Base-by-base conservation (phyloP, 495 filamentous ascomycete species). In the Cetradonia linearis region DNA sequence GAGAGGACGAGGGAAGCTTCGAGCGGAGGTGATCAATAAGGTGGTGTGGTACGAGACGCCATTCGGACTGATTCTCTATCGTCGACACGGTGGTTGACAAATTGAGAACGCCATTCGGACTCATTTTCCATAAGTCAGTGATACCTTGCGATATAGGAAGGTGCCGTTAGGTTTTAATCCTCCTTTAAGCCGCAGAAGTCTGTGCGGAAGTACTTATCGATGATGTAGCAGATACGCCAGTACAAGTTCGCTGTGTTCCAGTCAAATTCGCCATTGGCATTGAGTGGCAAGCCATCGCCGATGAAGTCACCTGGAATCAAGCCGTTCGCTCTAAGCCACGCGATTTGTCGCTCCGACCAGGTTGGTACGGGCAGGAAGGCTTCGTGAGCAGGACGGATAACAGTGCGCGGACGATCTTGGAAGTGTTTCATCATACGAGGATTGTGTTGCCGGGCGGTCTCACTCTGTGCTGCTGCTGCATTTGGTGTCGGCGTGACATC, bases 251-350 rank as follows among this genome's bases (percentile, higher is more conserved):
- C 89, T 61, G 76, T 80, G 40, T 77, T 79, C 71, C 81, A 86
- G 65, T 95, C 89, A 62, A 94, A 91, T 2, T 81, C 80, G n/a
- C 89, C 89, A 52, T 83, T 74, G n/a, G 91, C 89, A 37, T 76
- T 83, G 46, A 87, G 78, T 42, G 88, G 87, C 25, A 91, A 83
- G 56, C 83, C 80, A 63, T 83, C 83, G 5, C 89, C 90, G 58
- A 94, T 91, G 59, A 93, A 82, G 61, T 89, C 86, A 31, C 86
- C 82, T 5, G 81, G 85, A 63, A 91, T 85, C 81, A 84, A 86
- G 59, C 75, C 79, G 55, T 87, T 66, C 52, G 86, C 72, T 1
- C 85, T 84, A 37, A 89, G 80, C 30, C 80, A 78, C 40, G 76
- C 76, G 36, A 86, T 68, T 16, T 85, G 64, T 53, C 82, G 78